Percentiles rank a stretch among this genome's conserved stretches.
Conservation (phyloP, 2,329 filamentous ascomycete species). For the Fusarium decemcellulare region DNA sequence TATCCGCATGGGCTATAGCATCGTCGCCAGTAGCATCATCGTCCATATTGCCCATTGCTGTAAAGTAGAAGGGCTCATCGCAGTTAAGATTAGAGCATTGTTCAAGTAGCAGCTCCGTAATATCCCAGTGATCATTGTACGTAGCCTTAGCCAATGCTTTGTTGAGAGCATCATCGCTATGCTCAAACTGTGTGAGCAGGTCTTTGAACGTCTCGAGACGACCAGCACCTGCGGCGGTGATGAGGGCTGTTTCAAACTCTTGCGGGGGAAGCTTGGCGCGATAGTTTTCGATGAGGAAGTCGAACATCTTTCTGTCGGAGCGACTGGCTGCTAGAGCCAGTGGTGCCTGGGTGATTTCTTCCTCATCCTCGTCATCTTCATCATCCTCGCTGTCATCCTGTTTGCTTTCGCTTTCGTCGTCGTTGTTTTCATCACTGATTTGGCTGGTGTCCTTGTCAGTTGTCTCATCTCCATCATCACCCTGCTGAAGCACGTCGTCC, state of each 20-base stretch:
- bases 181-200: slow-evolving; percentile 52
- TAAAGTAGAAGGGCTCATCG: slow-evolving; percentile 52
- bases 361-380: slow-evolving; percentile 13
- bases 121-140: slow-evolving; percentile 55
- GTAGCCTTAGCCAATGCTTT: slow-evolving; percentile 52
- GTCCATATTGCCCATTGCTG: slow-evolving; percentile 46
- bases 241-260: slow-evolving; percentile 57
- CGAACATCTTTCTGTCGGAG: slow-evolving; percentile 57
- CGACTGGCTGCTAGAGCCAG: slow-evolving; percentile 55
- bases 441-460: background rate
- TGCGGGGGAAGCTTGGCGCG: slow-evolving; percentile 54
- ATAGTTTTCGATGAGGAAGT: slow-evolving; percentile 58
- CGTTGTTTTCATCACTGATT: background rate
- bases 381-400: background rate
- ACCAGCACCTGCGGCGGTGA: slow-evolving; percentile 56
- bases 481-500: slow-evolving; percentile 33
- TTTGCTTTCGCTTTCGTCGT: slow-evolving; percentile 25
- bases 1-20: too few species aligned
- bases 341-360: slow-evolving; percentile 47
- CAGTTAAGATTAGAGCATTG: slow-evolving; percentile 51
- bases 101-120: slow-evolving; percentile 53
- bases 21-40: slow-evolving; percentile 34
- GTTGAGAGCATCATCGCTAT: slow-evolving; percentile 51
- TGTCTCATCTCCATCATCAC: background rate
- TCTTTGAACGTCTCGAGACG: slow-evolving; percentile 57